Conservation (phyloP, 2,329 filamentous ascomycete genomes). For the Cadophora sp. region DNA sequence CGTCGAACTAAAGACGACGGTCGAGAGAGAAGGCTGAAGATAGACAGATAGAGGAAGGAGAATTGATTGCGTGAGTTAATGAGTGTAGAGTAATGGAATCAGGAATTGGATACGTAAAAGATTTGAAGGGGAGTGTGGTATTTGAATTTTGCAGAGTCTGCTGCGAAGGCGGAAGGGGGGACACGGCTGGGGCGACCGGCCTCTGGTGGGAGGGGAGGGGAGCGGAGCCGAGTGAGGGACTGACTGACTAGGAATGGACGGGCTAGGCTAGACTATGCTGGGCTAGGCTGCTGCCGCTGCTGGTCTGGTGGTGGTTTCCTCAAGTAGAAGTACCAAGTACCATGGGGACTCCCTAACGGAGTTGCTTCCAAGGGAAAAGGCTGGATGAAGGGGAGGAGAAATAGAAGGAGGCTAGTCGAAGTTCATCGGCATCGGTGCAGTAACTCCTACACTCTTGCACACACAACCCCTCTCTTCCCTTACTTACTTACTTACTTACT, state of each 20-base stretch:
- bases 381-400: too few relatives aligned
- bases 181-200: slow-evolving; percentile 12
- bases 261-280: neutral
- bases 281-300: too few relatives aligned
- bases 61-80: slow-evolving; percentile 20
- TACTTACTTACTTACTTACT: too few relatives aligned
- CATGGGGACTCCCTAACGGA: too few relatives aligned
- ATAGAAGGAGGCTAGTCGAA: too few relatives aligned
- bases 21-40: slow-evolving; percentile 34
- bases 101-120: slow-evolving; percentile 36
- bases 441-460: too few relatives aligned
- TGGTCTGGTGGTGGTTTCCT: too few relatives aligned
- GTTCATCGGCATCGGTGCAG: too few relatives aligned
- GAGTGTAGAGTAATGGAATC: slow-evolving; percentile 35
- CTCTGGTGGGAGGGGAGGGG: slow-evolving; percentile 1
- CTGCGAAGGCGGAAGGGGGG: slow-evolving; percentile 26
- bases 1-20: slow-evolving; percentile 28
- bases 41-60: slow-evolving; percentile 26
- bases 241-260: neutral
- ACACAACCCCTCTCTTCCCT: too few relatives aligned
- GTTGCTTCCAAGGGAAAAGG: too few relatives aligned
- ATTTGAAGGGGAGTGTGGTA: slow-evolving; percentile 37
- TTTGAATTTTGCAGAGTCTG: slow-evolving; percentile 39
- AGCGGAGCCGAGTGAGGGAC: neutral
- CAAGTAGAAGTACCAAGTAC: too few relatives aligned